Evolutionary conservation across 108 stramenopile genomes (phyloP), one percentile per base, ranked within the genome.

Genomic region (Chaetoceros muelleri): DNA sequence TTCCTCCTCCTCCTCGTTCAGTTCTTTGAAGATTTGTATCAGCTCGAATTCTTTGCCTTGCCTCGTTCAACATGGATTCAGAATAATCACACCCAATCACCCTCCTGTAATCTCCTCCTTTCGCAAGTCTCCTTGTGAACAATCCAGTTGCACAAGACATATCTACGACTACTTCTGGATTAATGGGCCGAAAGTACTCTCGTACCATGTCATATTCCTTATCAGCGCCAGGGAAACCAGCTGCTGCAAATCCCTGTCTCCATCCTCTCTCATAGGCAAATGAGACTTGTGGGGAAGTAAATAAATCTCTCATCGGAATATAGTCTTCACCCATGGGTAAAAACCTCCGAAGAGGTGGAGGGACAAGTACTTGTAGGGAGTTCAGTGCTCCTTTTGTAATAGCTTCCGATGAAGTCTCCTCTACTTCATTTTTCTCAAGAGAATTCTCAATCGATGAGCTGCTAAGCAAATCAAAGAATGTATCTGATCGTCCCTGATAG

Each of bases 221-320:
- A 58, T 95, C 93, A 0, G 80, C 75, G 24, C 96, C 96, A 25
- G 96, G 96, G 57, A 97, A 97, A 47, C 96, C 96, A 19, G 90
- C 85, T 30, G 67, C 70, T 27, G 70, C 69, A 74, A 97, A 97
- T 1, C 80, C 77, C 56, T 95, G 90, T 45, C 96, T 61, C 94
- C 94, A 97, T 34, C 96, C 96, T 10, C 92, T 72, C 66, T 97
- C 96, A 62, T 97, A 95, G 55, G 92, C 85, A 69, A 80, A 92
- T 1, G 87, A 85, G 13, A 93, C 87, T 3, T 81, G 40, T 5
- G 96, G 94, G 26, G 64, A 77, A 19, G 92, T 95, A 60, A 97
- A 97, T 56, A 90, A 70, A 66, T 92, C 87, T 62, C 83, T 65
- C 80, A 79, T 82, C 1, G 81, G 77, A 19, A 81, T 57, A 54